These are phyloP conservation scores for Apiospora rasikravindrae DNA, from an alignment of 2,329 filamentous ascomycete genomes.

Conservation along the genomic window DNA sequence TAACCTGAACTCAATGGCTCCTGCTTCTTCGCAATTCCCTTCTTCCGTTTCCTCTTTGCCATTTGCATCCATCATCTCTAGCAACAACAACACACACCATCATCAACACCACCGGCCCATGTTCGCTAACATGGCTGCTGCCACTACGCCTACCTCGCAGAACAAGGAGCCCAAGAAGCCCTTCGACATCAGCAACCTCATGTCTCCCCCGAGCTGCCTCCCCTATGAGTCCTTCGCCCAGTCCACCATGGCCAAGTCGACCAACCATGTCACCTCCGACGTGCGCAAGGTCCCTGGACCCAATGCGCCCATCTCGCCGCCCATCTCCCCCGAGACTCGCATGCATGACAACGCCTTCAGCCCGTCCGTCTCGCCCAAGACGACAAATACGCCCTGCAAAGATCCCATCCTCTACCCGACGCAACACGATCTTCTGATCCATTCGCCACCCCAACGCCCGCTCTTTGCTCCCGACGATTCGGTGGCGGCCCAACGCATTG, in stretches of 20 bases:
- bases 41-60: constrained; percentile 21
- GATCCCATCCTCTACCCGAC: constrained; percentile 65
- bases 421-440: constrained; percentile 43
- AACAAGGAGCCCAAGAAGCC: constrained; percentile 44
- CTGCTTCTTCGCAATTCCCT: constrained; percentile 21
- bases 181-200: constrained; percentile 59
- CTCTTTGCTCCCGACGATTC: constrained; percentile 53
- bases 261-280: constrained; percentile 33
- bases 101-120: not conserved
- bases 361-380: constrained; percentile 29
- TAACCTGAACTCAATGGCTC: not conserved
- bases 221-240: constrained; percentile 58
- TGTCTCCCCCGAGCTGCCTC: constrained; percentile 66
- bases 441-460: constrained; percentile 51
- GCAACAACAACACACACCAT: not conserved
- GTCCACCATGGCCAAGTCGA: constrained; percentile 31
- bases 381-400: constrained; percentile 42
- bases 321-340: constrained; percentile 59
- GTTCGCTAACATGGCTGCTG: constrained; percentile 25
- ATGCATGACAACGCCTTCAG: constrained; percentile 38
- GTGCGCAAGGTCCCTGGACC: constrained; percentile 43
- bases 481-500: constrained; percentile 50
- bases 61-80: constrained; percentile 17
- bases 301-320: constrained; percentile 58
- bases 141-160: constrained; percentile 24